A percentile compares a stretch with the other conserved stretches of the same genome.
phyloP scores from a whole-genome alignment of 2,329 filamentous ascomycete species.

The Neonectria sp. region DNA sequence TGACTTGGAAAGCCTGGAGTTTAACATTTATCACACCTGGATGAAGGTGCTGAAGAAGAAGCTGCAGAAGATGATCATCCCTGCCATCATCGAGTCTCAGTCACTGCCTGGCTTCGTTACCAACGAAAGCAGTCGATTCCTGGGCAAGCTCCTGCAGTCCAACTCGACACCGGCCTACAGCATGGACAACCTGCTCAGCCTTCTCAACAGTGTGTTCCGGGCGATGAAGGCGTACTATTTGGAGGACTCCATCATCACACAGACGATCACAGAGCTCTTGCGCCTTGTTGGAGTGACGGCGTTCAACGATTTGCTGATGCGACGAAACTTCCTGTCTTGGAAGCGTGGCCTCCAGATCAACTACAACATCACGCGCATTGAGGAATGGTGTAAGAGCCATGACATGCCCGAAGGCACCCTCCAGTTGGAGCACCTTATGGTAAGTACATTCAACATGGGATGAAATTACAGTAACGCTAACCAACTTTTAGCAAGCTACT shows the following conservation, averaged over 20 bases:
- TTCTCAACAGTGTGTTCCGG: conserved; percentile 97
- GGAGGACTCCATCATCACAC: conserved; percentile 95
- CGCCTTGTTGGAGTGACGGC: conserved; percentile 95
- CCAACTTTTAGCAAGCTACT: conserved; percentile 82
- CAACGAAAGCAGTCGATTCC: conserved; percentile 97
- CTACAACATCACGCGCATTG: conserved; percentile 99
- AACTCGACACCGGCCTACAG: conserved; percentile 96
- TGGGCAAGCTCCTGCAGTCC: conserved; percentile 94
- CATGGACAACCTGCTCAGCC: conserved; percentile 97
- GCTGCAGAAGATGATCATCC: conserved; percentile 99
- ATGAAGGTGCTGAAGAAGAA: conserved; percentile 99
- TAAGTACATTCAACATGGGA: conserved; percentile 54
- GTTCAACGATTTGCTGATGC: conserved; percentile 98
- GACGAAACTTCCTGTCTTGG: conserved; percentile 98
- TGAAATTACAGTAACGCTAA: conserved; percentile 45
- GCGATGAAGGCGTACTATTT: conserved; percentile 99
- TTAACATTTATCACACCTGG: conserved; percentile 99
- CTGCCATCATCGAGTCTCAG: conserved; percentile 98
- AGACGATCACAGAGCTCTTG: conserved; percentile 94
- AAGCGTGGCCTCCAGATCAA: conserved; percentile 99
- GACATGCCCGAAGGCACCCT: conserved; percentile 99
- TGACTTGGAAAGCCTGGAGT: conserved; percentile 96
- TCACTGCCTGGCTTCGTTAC: conserved; percentile 98
- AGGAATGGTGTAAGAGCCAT: conserved; percentile 99
- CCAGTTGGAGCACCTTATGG: conserved; percentile 98